Evolutionary conservation across 208 protist species (phyloP).

Genomic region (Trypanosoma melophagium): DNA sequence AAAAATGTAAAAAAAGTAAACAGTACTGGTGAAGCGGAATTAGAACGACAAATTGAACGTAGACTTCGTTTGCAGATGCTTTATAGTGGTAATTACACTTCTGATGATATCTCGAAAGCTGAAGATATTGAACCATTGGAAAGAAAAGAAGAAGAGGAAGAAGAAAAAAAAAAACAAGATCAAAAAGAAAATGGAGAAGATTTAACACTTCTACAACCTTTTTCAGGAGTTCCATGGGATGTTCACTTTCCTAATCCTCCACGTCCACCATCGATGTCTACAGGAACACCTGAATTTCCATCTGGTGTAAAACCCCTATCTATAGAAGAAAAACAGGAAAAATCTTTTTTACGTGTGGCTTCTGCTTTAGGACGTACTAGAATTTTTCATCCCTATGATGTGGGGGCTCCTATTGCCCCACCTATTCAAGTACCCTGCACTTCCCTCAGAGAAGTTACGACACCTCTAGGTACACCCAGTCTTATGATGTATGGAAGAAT

Average conservation of each 20-base stretch:
- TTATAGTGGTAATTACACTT: constrained; percentile 34
- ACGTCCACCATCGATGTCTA: too few species aligned
- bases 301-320: too few species aligned
- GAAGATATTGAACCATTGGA: neutral
- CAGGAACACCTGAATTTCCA: too few species aligned
- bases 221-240: too few species aligned
- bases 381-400: constrained; percentile 20
- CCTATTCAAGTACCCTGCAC: neutral
- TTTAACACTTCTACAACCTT: too few species aligned
- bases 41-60: constrained; percentile 30
- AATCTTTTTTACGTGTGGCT: neutral
- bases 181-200: too few species aligned
- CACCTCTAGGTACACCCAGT: neutral
- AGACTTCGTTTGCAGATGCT: constrained; percentile 38
- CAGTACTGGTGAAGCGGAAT: constrained; percentile 10
- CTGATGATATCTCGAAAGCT: too few species aligned
- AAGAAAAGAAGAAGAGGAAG: neutral
- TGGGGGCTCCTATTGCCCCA: constrained; percentile 13
- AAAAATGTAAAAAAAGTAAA: constrained; percentile 11
- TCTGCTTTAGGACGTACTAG: neutral
- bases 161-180: too few species aligned
- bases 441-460: neutral
- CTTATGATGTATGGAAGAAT: too few species aligned
- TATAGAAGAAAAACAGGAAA: neutral
- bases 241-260: too few species aligned